A percentile compares a stretch with the other conserved stretches of the same genome.
phyloP scores from a whole-genome alignment of 2,329 filamentous ascomycete species.

The Trichoderma sp. region DNA sequence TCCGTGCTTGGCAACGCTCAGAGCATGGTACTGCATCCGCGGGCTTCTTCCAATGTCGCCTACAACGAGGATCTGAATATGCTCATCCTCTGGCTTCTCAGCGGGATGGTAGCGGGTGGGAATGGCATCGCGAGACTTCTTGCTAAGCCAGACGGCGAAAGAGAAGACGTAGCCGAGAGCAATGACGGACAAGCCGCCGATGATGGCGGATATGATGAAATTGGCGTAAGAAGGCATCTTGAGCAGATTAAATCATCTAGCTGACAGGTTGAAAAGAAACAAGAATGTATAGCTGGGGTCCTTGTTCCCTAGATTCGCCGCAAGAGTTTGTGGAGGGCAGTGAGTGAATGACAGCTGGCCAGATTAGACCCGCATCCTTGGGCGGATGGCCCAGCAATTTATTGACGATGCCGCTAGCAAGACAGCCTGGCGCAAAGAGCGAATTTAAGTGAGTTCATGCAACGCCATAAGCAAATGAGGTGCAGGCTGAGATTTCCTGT shows the following conservation, averaged over 20 bases:
- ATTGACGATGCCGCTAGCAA: background rate
- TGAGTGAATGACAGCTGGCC: constrained; percentile 24
- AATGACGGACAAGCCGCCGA: constrained; percentile 42
- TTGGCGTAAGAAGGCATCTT: constrained; percentile 23
- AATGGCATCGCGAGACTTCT: constrained; percentile 34
- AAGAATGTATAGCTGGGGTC: background rate
- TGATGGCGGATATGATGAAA: constrained; percentile 43
- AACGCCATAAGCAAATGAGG: background rate
- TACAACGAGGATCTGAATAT: constrained; percentile 82
- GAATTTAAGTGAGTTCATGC: background rate
- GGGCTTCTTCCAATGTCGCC: constrained; percentile 95
- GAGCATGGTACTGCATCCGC: constrained; percentile 97
- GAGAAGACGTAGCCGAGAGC: constrained; percentile 36
- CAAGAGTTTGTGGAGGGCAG: background rate
- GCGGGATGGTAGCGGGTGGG: constrained; percentile 45
- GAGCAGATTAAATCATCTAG: background rate
- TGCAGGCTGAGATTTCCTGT: background rate
- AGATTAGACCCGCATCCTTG: background rate
- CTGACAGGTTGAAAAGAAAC: background rate
- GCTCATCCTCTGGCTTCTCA: constrained; percentile 44
- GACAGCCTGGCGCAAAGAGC: background rate
- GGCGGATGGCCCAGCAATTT: background rate
- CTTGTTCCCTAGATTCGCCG: background rate
- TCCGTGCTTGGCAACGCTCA: constrained; percentile 85
- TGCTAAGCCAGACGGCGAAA: constrained; percentile 34